Percentiles rank a stretch among this genome's conserved stretches.
Evolutionary conservation across 73 alveolate species (phyloP).

Genomic region (Stentor roeselii): DNA sequence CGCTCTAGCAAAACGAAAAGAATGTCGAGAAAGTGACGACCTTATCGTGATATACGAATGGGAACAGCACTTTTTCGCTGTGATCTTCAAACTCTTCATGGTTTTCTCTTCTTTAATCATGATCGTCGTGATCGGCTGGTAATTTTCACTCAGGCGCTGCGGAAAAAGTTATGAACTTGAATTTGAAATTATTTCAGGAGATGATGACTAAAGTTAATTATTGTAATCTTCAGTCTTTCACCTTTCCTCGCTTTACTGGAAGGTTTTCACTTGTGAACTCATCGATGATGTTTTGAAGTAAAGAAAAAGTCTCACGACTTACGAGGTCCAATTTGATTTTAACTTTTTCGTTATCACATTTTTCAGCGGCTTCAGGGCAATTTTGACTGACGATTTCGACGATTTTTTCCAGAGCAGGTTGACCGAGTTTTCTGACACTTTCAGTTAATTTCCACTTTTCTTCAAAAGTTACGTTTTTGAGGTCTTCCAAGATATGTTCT

Average conservation of each 20-base stretch:
- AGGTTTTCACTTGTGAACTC: neutral
- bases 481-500: neutral
- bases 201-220: neutral
- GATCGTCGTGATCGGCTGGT: neutral
- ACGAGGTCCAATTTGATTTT: constrained; percentile 39
- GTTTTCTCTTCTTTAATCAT: neutral
- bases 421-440: constrained; percentile 41
- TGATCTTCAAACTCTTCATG: neutral
- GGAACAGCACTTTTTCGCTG: neutral
- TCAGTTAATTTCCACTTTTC: constrained; percentile 47
- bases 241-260: constrained; percentile 11
- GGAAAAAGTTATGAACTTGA: constrained; percentile 1
- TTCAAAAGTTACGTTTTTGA: constrained; percentile 10
- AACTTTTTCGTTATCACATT: constrained; percentile 36
- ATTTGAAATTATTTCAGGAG: neutral
- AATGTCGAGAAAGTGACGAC: neutral
- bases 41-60: neutral
- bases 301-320: constrained; percentile 31
- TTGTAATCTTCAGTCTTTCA: too few relatives aligned
- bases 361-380: constrained; percentile 28
- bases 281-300: neutral
- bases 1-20: neutral
- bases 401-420: constrained; percentile 45
- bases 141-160: neutral
- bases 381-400: constrained; percentile 29